Conservation (phyloP, 768 basidiomycete species). For the Phylloporus sp. region DNA sequence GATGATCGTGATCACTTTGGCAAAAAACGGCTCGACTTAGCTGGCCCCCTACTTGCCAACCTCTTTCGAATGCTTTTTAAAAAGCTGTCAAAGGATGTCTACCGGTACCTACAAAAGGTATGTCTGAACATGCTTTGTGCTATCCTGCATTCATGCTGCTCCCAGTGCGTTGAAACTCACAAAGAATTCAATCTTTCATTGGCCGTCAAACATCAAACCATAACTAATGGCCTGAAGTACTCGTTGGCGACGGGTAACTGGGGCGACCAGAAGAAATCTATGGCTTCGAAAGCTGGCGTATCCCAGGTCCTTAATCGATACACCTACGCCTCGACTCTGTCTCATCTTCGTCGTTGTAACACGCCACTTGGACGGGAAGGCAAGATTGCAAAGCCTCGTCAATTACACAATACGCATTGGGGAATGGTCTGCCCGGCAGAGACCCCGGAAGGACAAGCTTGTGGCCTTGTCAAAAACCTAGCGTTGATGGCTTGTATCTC, state of each 20-base stretch:
- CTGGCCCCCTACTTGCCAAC: slow-evolving; percentile 93
- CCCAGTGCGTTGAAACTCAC: slow-evolving; percentile 91
- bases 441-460: slow-evolving; percentile 99
- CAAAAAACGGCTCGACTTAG: slow-evolving; percentile 94
- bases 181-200: slow-evolving; percentile 90
- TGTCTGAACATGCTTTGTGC: slow-evolving; percentile 2
- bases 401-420: slow-evolving; percentile 99
- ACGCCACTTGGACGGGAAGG: slow-evolving; percentile 97
- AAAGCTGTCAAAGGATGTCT: slow-evolving; percentile 95
- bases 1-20: slow-evolving; percentile 99
- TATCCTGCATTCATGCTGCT: slow-evolving; percentile 2
- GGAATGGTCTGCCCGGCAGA: slow-evolving; percentile 99
- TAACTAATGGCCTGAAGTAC: slow-evolving; percentile 97
- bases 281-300: slow-evolving; percentile 97
- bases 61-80: slow-evolving; percentile 97
- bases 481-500: slow-evolving; percentile 98
- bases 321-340: slow-evolving; percentile 97
- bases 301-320: slow-evolving; percentile 98
- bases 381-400: slow-evolving; percentile 98
- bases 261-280: slow-evolving; percentile 99
- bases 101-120: slow-evolving; percentile 96
- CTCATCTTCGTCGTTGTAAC: slow-evolving; percentile 96
- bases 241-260: slow-evolving; percentile 98
- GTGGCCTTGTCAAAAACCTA: slow-evolving; percentile 97
- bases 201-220: slow-evolving; percentile 94